A percentile compares a stretch with the other conserved stretches of the same genome.
Evolutionary conservation across 202 grass and related monocot species (phyloP).

Genomic region (Setaria viridis): DNA sequence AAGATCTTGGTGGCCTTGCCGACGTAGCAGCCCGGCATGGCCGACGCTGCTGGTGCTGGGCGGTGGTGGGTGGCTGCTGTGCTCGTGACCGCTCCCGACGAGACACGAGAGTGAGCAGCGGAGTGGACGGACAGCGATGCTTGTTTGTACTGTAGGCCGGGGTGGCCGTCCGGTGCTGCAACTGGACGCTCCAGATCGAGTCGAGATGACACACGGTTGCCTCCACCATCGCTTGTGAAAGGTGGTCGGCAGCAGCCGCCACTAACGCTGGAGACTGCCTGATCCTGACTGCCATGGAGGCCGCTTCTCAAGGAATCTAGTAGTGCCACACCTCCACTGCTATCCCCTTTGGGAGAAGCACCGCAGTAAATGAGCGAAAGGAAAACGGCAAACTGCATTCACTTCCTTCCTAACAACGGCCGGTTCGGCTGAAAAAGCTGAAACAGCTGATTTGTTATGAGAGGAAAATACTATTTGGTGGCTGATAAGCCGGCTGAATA

Average conservation of each 20-base stretch:
- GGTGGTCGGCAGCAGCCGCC: not conserved
- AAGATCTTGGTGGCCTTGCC: slow-evolving; percentile 98
- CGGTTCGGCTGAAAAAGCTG: no score
- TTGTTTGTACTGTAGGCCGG: not conserved
- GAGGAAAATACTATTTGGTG: no score
- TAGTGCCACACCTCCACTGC: not conserved
- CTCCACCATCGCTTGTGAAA: no score
- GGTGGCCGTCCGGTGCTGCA: not conserved
- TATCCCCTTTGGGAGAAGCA: not conserved
- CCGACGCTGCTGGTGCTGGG: not conserved
- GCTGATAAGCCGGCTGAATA: no score
- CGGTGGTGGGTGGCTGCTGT: not conserved
- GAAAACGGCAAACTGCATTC: not conserved
- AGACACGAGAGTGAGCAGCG: not conserved
- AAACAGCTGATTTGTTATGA: no score
- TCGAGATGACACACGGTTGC: not conserved
- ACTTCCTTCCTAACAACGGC: not conserved
- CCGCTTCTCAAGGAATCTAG: not conserved
- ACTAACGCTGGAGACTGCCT: not conserved
- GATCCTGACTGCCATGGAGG: not conserved
- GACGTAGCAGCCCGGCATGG: slow-evolving; percentile 79
- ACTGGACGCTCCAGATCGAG: not conserved
- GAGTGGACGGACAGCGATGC: slow-evolving; percentile 22
- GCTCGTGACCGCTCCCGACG: not conserved
- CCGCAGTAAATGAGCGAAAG: not conserved